Percentiles rank a stretch among this genome's conserved stretches.
These are phyloP conservation scores for Hypoxylon crocopeplum DNA, from an alignment of 495 filamentous ascomycete species.

Conservation along the genomic window DNA sequence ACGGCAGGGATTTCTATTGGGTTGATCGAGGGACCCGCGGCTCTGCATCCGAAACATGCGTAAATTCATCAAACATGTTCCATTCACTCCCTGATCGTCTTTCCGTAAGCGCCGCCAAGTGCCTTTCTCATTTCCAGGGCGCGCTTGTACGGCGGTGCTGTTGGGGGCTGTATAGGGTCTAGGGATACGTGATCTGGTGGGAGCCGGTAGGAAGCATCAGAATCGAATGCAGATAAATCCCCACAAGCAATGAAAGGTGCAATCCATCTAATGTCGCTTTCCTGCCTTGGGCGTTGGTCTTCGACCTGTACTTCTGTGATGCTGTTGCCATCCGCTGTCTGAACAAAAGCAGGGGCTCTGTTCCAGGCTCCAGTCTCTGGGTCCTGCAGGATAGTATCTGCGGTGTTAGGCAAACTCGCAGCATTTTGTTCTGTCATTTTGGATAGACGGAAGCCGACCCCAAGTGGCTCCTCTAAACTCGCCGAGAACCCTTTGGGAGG, in stretches of 20 bases:
- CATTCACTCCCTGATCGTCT: conserved; percentile 56
- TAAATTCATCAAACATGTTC: background rate
- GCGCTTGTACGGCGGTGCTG: conserved; percentile 90
- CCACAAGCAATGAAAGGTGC: conserved; percentile 95
- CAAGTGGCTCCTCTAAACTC: conserved; percentile 71
- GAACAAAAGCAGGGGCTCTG: conserved; percentile 9
- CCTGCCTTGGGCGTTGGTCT: conserved; percentile 49
- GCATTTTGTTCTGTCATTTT: conserved; percentile 47
- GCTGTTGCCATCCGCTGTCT: conserved; percentile 57
- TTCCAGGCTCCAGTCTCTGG: conserved; percentile 52
- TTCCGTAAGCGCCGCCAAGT: conserved; percentile 81
- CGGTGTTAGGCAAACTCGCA: conserved; percentile 48
- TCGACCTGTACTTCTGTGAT: conserved; percentile 66
- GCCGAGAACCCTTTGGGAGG: conserved; percentile 68
- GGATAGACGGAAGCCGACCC: conserved; percentile 60
- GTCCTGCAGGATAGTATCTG: conserved; percentile 48
- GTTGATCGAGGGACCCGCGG: conserved; percentile 34
- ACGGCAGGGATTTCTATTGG: conserved; percentile 28
- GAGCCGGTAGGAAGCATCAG: conserved; percentile 89
- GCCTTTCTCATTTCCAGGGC: conserved; percentile 84
- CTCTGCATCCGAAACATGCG: conserved; percentile 9
- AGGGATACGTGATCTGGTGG: conserved; percentile 77
- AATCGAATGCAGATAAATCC: conserved; percentile 91
- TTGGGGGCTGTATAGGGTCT: conserved; percentile 95
- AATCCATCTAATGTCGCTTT: conserved; percentile 73